These are phyloP conservation scores for Phytopythium mirpurense DNA, from an alignment of 352 stramenopile species.

Conservation along the genomic window DNA sequence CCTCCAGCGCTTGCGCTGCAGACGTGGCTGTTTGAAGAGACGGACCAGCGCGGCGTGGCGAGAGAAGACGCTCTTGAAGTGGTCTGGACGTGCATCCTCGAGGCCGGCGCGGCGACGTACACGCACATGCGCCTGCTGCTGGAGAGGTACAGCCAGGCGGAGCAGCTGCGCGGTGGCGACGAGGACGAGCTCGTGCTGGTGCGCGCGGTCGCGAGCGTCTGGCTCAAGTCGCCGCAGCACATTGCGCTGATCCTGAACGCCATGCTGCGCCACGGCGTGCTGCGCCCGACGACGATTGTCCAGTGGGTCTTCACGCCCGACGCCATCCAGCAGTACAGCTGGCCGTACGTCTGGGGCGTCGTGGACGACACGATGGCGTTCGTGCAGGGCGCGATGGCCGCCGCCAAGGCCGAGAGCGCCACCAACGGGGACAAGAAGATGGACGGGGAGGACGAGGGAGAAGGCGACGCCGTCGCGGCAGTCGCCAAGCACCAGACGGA, in stretches of 20 bases:
- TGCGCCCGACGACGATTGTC: slow-evolving; percentile 63
- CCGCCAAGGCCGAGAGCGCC: slow-evolving; percentile 16
- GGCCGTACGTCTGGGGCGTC: slow-evolving; percentile 85
- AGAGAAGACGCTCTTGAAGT: slow-evolving; percentile 54
- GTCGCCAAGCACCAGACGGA: slow-evolving; percentile 48
- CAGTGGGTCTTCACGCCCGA: slow-evolving; percentile 80
- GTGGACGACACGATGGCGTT: slow-evolving; percentile 65
- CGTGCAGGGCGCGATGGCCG: slow-evolving; percentile 33
- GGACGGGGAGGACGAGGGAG: slow-evolving; percentile 24
- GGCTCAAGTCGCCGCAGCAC: slow-evolving; percentile 81
- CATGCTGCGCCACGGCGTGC: slow-evolving; percentile 67
- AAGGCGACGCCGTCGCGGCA: slow-evolving; percentile 22
- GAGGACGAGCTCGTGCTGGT: slow-evolving; percentile 52
- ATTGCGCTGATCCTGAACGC: slow-evolving; percentile 77
- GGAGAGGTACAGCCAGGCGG: slow-evolving; percentile 67
- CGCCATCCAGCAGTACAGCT: slow-evolving; percentile 84
- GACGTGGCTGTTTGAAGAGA: slow-evolving; percentile 58
- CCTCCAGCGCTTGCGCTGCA: slow-evolving; percentile 42
- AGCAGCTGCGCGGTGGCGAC: slow-evolving; percentile 37
- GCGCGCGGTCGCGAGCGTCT: slow-evolving; percentile 65
- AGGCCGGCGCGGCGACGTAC: slow-evolving; percentile 74
- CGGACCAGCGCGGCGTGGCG: slow-evolving; percentile 34
- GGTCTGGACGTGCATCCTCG: slow-evolving; percentile 70
- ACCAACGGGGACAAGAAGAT: slow-evolving; percentile 47
- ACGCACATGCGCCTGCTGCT: slow-evolving; percentile 77